Evolutionary conservation across 1,139 yeast species (phyloP).

Genomic region (Yamadazyma spencermartinsiae): DNA sequence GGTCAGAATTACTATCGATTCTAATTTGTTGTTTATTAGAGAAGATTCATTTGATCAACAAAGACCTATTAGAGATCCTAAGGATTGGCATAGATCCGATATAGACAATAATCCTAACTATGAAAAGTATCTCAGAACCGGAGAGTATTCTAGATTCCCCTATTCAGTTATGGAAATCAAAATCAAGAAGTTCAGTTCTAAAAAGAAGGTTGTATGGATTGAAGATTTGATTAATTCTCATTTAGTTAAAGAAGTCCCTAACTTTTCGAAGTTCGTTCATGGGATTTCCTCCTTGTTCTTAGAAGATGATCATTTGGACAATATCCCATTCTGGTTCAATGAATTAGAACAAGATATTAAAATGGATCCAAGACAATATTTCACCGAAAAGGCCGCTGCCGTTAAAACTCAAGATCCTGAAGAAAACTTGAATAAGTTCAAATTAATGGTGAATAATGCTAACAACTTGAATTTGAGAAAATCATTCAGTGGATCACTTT

Average conservation of each 20-base stretch:
- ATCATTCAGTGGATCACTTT: constrained; percentile 43
- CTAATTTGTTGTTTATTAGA: constrained; percentile 81
- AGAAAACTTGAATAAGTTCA: constrained; percentile 47
- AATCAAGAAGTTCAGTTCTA: constrained; percentile 54
- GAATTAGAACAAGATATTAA: constrained; percentile 81
- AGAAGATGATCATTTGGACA: constrained; percentile 88
- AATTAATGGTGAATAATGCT: constrained; percentile 40
- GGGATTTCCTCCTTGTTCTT: constrained; percentile 86
- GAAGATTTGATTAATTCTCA: constrained; percentile 82
- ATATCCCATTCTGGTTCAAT: constrained; percentile 92
- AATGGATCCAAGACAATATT: constrained; percentile 73
- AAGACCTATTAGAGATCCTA: constrained; percentile 87
- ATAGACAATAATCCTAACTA: constrained; percentile 79
- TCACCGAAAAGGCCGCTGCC: constrained; percentile 43
- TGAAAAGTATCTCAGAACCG: constrained; percentile 72
- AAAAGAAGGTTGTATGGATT: constrained; percentile 68
- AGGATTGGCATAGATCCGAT: constrained; percentile 89
- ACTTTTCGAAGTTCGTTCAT: constrained; percentile 85
- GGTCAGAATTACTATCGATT: constrained; percentile 85
- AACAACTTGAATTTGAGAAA: constrained; percentile 33
- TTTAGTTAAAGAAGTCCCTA: constrained; percentile 86
- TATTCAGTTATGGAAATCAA: constrained; percentile 90
- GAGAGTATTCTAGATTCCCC: constrained; percentile 86
- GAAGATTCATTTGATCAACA: constrained; percentile 86
- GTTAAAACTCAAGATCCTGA: constrained; percentile 29